Evolutionary conservation across 2,329 filamentous ascomycete genomes (phyloP), one percentile per base, ranked within the genome.

Genomic region (Alternaria sp.): DNA sequence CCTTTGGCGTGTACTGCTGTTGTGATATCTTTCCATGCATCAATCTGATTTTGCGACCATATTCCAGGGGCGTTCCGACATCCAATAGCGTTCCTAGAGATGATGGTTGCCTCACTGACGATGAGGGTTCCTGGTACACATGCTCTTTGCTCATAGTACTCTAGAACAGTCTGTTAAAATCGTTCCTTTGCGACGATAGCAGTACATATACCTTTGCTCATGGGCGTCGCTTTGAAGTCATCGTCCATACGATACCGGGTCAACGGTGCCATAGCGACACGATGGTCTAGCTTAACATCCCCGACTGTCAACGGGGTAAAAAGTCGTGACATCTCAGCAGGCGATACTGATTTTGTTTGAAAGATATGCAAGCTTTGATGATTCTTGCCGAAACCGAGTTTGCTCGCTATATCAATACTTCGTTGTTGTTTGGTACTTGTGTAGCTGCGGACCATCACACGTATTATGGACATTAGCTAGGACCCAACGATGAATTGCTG

Each of bases 1-100:
- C 84, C 85, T 65, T 86, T 87, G 9, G 78, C 80, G 70, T 91
- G 89, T 0, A 91, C 86, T 2, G 83, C 84, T 30, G 85, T 81
- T 2, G 84, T 86, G 30, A 90, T 78, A 8, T 82, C 74, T 61
- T 82, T 85, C 89, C 89, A 91, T 0, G 79, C 84, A 2, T 76
- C 79, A 44, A 88, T 52, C 25, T 71, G 68, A 1, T 41, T 57
- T 0, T 81, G 73, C 11, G 72, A 83, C 69, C 80, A 88, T 64
- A 88, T 85, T n/a, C 89, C 87, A 7, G 86, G 79, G 0, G 82
- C 83, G 60, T 85, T 83, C 36, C 74, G 74, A 66, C 80, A 83
- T 49, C 83, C 80, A 38, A 81, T 82, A 11, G 80, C 80, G 52
- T 78, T 74, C 3, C 75, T 69, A 68, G 73, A 83, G 73, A 79